Percentiles rank a stretch among this genome's conserved stretches.
Conservation (phyloP, 495 filamentous ascomycete genomes). For the Xeromyces bisporus region DNA sequence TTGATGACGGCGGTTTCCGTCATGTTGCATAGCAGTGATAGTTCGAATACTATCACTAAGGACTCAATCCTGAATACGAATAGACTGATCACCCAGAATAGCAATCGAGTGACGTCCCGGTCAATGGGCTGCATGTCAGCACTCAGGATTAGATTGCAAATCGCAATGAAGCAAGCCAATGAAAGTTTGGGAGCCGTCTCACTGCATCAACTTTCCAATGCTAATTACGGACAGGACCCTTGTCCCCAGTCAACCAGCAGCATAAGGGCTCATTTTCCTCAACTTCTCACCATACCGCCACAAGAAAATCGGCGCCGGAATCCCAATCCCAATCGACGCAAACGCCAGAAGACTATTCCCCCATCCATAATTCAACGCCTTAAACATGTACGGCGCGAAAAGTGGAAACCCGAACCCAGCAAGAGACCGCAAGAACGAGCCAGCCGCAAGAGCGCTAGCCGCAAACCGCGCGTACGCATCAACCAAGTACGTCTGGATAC, state of each 20-base stretch:
- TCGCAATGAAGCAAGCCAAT: too few species aligned
- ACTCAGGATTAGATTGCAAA: too few species aligned
- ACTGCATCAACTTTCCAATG: too few species aligned
- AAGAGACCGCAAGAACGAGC: conserved; percentile 45
- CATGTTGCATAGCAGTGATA: too few species aligned
- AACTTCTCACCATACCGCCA: conserved; percentile 41
- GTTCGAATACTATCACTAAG: too few species aligned
- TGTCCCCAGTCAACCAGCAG: conserved; percentile 40
- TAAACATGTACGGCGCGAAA: conserved; percentile 52
- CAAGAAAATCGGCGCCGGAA: conserved; percentile 43
- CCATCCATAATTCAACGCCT: conserved; percentile 41
- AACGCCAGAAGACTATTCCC: conserved; percentile 46
- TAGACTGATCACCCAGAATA: too few species aligned
- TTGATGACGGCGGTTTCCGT: too few species aligned
- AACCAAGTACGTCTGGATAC: conserved; percentile 58
- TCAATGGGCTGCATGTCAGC: too few species aligned
- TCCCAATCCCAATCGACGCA: conserved; percentile 33
- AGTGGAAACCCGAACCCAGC: conserved; percentile 65
- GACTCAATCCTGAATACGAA: too few species aligned
- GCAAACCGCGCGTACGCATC: conserved; percentile 62
- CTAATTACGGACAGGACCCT: too few species aligned
- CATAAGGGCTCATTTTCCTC: conserved; percentile 48
- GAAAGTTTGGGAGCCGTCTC: too few species aligned
- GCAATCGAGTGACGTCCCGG: too few species aligned
- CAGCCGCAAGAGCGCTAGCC: conserved; percentile 53